Base-by-base conservation (phyloP, 805 yeast species). In the Barnettozyma populi region DNA sequence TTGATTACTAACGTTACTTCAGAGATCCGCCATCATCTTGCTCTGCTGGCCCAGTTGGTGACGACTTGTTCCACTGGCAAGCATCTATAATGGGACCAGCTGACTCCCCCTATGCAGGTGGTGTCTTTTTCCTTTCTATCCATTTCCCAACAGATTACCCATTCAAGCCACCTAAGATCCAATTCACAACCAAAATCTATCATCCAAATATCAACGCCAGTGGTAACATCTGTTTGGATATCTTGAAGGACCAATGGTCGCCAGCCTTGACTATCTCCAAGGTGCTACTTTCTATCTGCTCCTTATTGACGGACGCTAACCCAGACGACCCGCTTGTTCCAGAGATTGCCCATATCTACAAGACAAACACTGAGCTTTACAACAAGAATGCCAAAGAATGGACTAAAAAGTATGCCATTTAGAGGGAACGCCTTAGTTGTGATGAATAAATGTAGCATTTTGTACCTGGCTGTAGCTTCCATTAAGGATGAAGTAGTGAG, bases 61-160 rank as follows among this genome's bases (percentile, higher is more conserved):
- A 94, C 61, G 99, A 92, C 69, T 75, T 92, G 65, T 94, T 86
- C 74, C 98, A 92, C 75, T 94, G 99, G 99, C 98, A 94, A 73
- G 99, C 98, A 37, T 90, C 98, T 39, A 94, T 94, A 67, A 89
- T 94, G 95, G 99, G 99, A 43, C 99, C 99, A 44, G 80, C 96
- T 57, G 98, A 94, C 72, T 87, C 97, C 42, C 94, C 87, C 52
- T 81, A 80, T 60, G 77, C 85, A 35, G 92, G 92, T 56, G 99
- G 98, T 63, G 97, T 92, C 40, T 94, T 94, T 71, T 94, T 94
- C 78, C 79, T 94, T 54, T 83, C 95, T 46, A 90, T 94, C 68
- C 96, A 90, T 68, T 94, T 94, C 86, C 99, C 99, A 67, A 90
- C 98, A 50, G 98, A 94, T 71, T 94, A 94, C 70, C 99, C 99